Conservation (phyloP, 768 basidiomycete genomes). For the Kwoniella shandongensis region DNA sequence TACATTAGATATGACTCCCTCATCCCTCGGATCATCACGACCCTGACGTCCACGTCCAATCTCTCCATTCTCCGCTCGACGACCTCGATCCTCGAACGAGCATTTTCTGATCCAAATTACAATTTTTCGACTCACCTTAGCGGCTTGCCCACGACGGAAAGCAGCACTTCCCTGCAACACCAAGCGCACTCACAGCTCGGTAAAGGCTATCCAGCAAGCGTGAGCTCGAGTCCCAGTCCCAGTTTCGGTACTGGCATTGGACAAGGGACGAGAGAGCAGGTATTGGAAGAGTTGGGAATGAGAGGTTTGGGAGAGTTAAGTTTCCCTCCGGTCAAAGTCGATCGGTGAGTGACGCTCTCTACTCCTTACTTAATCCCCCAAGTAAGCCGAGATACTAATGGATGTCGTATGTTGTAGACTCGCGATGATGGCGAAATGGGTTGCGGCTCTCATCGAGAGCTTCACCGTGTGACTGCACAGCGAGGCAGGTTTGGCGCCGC, state of each 20-base stretch:
- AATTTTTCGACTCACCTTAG: slow-evolving; percentile 16
- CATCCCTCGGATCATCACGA: slow-evolving; percentile 35
- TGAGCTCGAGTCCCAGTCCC: slow-evolving; percentile 19
- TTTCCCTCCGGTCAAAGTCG: slow-evolving; percentile 34
- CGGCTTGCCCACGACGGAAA: slow-evolving; percentile 6
- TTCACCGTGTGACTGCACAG: slow-evolving; percentile 27
- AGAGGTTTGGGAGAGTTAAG: slow-evolving; percentile 37
- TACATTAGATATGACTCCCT: slow-evolving; percentile 36
- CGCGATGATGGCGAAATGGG: slow-evolving; percentile 37
- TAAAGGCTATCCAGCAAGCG: slow-evolving; percentile 25
- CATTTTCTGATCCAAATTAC: slow-evolving; percentile 36
- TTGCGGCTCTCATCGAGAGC: slow-evolving; percentile 34
- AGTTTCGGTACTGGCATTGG: slow-evolving; percentile 2
- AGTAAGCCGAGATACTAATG: not conserved
- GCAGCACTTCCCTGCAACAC: slow-evolving; percentile 12
- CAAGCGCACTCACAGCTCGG: not conserved
- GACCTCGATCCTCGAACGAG: slow-evolving; percentile 32
- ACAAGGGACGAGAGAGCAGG: slow-evolving; percentile 14
- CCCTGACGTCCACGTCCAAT: slow-evolving; percentile 34
- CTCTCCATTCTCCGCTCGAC: slow-evolving; percentile 28
- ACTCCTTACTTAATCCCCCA: not conserved
- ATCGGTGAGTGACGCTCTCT: slow-evolving; percentile 32
- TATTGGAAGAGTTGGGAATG: slow-evolving; percentile 48
- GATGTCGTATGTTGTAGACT: slow-evolving; percentile 20
- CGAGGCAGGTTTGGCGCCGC: no score